A percentile compares a stretch with the other conserved stretches of the same genome.
Conservation (phyloP, 2,329 filamentous ascomycete genomes). For the Ophiostoma himal-ulmi region DNA sequence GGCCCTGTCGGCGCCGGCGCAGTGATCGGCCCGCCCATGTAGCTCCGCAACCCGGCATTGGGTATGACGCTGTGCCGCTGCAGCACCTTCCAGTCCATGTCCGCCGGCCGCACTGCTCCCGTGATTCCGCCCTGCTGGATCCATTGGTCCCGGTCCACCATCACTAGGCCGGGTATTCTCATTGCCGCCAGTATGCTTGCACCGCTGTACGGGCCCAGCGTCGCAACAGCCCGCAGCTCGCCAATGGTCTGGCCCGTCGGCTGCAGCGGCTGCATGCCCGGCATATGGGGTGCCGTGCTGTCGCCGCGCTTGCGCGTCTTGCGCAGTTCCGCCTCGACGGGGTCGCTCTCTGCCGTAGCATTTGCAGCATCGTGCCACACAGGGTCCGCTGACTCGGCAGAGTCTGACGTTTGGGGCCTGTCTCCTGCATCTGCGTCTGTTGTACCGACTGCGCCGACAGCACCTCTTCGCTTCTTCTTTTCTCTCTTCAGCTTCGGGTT, state of each 20-base stretch:
- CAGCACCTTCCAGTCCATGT: constrained; percentile 53
- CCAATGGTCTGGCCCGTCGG: constrained; percentile 34
- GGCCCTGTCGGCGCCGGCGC: constrained; percentile 31
- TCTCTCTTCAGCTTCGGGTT: constrained; percentile 39
- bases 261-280: constrained; percentile 17
- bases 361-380: constrained; percentile 31
- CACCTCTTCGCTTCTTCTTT: constrained; percentile 9
- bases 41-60: constrained; percentile 39
- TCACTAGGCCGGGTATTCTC: constrained; percentile 61
- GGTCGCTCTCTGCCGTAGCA: constrained; percentile 44
- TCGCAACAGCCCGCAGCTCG: constrained; percentile 60
- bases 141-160: constrained; percentile 67
- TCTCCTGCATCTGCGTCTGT: constrained; percentile 25
- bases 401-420: background rate
- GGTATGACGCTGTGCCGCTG: constrained; percentile 61
- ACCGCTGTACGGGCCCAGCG: constrained; percentile 68
- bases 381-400: constrained; percentile 26
- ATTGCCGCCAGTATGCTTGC: constrained; percentile 65
- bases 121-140: constrained; percentile 56
- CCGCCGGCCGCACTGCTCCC: constrained; percentile 55
- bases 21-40: constrained; percentile 35
- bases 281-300: constrained; percentile 24
- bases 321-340: constrained; percentile 53
- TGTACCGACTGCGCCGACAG: constrained; percentile 22
- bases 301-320: constrained; percentile 30